Conservation (phyloP, 2,329 filamentous ascomycete genomes). For the Ampelomyces quisqualis region DNA sequence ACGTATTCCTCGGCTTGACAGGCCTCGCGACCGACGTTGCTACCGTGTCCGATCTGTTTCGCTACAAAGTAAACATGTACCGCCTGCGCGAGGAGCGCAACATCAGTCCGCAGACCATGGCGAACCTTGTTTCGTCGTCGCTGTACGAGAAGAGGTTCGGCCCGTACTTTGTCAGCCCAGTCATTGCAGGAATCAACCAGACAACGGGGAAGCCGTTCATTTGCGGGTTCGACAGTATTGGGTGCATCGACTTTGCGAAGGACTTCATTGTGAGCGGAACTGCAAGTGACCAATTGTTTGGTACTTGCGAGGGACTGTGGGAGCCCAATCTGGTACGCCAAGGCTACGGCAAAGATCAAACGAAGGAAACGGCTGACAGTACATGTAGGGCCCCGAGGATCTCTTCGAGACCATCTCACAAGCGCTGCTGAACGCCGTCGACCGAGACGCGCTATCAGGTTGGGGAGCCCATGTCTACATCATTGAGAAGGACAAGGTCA, state of each 20-base stretch:
- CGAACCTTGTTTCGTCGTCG: conserved; percentile 82
- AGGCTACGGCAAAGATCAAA: conserved; percentile 13
- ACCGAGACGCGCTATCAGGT: conserved; percentile 92
- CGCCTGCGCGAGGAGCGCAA: conserved; percentile 95
- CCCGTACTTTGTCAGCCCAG: conserved; percentile 92
- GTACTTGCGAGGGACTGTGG: conserved; percentile 97
- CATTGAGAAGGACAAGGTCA: conserved; percentile 99
- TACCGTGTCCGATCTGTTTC: conserved; percentile 94
- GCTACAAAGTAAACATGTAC: conserved; percentile 99
- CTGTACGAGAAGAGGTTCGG: conserved; percentile 96
- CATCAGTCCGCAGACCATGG: conserved; percentile 92
- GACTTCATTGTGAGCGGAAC: conserved; percentile 98
- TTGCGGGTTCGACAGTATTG: conserved; percentile 98
- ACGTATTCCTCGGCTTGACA: conserved; percentile 92
- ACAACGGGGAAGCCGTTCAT: conserved; percentile 96
- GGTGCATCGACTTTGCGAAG: conserved; percentile 99
- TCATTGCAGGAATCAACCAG: conserved; percentile 91
- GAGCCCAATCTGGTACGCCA: conserved; percentile 82
- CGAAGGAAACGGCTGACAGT: not conserved
- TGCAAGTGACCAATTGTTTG: conserved; percentile 95
- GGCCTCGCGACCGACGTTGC: conserved; percentile 94
- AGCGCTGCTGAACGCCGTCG: conserved; percentile 89
- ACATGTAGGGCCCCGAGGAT: conserved; percentile 74
- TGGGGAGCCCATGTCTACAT: conserved; percentile 99
- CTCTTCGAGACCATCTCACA: conserved; percentile 99